Evolutionary conservation across 2,329 filamentous ascomycete species (phyloP).

Genomic region (Aspergillus persii): DNA sequence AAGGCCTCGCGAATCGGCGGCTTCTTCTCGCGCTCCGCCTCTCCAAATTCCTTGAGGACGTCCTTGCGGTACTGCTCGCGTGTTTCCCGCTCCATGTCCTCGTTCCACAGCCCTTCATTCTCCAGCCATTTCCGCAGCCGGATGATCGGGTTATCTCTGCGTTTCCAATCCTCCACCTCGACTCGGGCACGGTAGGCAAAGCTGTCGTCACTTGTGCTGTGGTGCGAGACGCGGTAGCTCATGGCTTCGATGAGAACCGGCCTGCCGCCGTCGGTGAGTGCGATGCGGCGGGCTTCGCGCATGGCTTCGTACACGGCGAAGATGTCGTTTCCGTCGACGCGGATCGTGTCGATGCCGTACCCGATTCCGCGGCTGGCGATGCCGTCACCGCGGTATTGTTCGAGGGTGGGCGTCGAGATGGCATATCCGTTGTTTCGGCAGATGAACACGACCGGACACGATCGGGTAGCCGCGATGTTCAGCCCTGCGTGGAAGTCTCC

Average conservation of each 20-base stretch:
- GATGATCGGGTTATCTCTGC: constrained; percentile 83
- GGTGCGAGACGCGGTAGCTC: constrained; percentile 96
- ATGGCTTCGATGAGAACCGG: constrained; percentile 91
- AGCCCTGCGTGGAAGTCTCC: constrained; percentile 89
- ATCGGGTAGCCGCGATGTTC: constrained; percentile 84
- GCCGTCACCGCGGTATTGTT: constrained; percentile 88
- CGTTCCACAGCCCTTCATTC: constrained; percentile 76
- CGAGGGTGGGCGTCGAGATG: constrained; percentile 83
- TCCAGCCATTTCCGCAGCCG: constrained; percentile 90
- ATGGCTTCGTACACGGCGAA: constrained; percentile 83
- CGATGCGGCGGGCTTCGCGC: constrained; percentile 71
- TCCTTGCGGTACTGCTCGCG: constrained; percentile 67
- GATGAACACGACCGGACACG: constrained; percentile 85
- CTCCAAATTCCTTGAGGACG: constrained; percentile 77
- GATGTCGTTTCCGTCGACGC: constrained; percentile 92
- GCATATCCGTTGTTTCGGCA: constrained; percentile 93
- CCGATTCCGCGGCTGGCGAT: constrained; percentile 84
- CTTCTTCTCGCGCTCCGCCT: constrained; percentile 60
- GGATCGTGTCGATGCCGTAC: constrained; percentile 90
- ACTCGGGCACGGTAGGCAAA: constrained; percentile 92
- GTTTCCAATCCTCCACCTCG: constrained; percentile 93
- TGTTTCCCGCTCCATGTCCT: constrained; percentile 72
- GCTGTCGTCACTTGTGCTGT: constrained; percentile 94
- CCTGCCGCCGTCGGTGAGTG: constrained; percentile 74
- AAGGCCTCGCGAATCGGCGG: constrained; percentile 61